phyloP scores from a whole-genome alignment of 768 basidiomycete species.

The Leccinum olivaceopallidum region DNA sequence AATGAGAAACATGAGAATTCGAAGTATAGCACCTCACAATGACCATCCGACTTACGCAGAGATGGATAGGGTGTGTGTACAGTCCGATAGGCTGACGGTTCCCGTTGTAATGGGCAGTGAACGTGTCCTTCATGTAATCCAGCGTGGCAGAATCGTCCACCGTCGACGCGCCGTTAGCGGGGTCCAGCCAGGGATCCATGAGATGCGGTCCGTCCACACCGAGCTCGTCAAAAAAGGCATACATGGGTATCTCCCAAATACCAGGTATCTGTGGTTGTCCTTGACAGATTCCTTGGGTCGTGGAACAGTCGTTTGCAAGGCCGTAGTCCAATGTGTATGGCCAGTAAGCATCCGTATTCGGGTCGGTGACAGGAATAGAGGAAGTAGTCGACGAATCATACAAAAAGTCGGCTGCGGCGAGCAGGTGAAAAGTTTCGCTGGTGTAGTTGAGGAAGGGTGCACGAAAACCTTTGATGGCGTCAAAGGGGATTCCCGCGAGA shows the following conservation, averaged over 20 bases:
- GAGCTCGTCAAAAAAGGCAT: slow-evolving; percentile 1
- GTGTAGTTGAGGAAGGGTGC: slow-evolving; percentile 4
- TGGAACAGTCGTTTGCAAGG: slow-evolving; percentile 5
- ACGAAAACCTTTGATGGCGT: slow-evolving; percentile 1
- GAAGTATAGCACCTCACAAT: not conserved
- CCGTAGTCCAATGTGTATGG: slow-evolving; percentile 8
- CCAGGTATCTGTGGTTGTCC: not conserved
- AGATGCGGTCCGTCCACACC: slow-evolving; percentile 1
- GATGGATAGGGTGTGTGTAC: slow-evolving; percentile 1
- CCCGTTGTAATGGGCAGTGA: slow-evolving; percentile 1
- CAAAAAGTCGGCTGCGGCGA: not conserved
- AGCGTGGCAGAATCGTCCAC: slow-evolving; percentile 1
- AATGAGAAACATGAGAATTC: not conserved
- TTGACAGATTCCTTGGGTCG: not conserved
- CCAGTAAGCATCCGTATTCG: slow-evolving; percentile 7
- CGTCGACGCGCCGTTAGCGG: not conserved
- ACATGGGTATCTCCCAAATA: slow-evolving; percentile 2
- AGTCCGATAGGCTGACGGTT: slow-evolving; percentile 1
- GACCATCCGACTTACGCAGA: not conserved
- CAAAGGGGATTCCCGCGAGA: not conserved
- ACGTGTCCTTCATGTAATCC: not conserved
- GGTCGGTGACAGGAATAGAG: slow-evolving; percentile 6
- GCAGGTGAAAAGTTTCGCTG: not conserved
- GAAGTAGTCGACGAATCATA: slow-evolving; percentile 3
- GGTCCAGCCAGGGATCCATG: slow-evolving; percentile 3